Evolutionary conservation across 2,329 filamentous ascomycete genomes (phyloP), one percentile per base, ranked within the genome.

Genomic region (Trichophyton simii): DNA sequence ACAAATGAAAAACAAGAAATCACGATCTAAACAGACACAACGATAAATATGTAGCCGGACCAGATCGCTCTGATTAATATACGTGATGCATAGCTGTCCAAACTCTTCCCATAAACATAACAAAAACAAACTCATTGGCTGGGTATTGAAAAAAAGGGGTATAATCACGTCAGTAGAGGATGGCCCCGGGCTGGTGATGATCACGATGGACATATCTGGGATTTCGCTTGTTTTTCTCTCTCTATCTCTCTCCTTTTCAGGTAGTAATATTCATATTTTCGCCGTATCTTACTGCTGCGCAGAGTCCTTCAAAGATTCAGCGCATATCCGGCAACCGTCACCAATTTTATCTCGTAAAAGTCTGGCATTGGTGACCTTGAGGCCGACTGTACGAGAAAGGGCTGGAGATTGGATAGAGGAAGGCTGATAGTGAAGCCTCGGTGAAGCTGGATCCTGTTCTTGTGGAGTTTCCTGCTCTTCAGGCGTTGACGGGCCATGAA

Each of bases 331-430:
- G 62, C 74, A 76, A 18, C 74, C 73, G 25, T 72, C 69, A 11
- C 63, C 63, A 8, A 92, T 80, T 63, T 83, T 83, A 68, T 91
- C 87, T 66, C 85, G 81, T 63, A 96, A 75, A 60, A 96, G 72
- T 65, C 90, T 82, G 44, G 91, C 91, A 70, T 90, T 89, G 65
- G 88, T 94, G 31, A 96, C 90, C 74, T 96, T 96, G 34, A 87
- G 84, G 0, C 89, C 88, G 5, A 97, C 85, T 60, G 87, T 89
- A 42, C 76, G 72, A 59, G 75, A 75, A 50, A 64, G 55, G 3
- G 64, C 3, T 2, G 63, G 57, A n/a, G 62, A 65, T 7, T 59
- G 62, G 2, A 55, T 20, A 18, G 25, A n/a, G 15, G 52, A 55
- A 18, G 6, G 63, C 61, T 11, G 61, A 63, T 22, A 68, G 57